These are phyloP conservation scores for Cicer pinnatifidum DNA, from an alignment of 306 rosid species.

Conservation along the genomic window DNA sequence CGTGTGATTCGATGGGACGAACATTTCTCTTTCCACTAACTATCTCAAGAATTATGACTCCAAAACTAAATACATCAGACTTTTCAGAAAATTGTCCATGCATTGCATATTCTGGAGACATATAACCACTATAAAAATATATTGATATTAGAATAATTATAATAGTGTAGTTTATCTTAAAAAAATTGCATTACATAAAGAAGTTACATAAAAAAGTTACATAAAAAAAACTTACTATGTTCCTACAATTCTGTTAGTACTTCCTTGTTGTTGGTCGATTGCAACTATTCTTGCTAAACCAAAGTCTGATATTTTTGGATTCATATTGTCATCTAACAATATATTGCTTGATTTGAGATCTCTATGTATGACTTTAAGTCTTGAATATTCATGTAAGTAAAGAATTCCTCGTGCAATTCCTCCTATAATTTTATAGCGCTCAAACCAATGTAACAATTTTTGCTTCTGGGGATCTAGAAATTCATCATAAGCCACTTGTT, in stretches of 20 bases:
- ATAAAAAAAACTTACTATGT: constrained; percentile 54
- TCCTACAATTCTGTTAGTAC: constrained; percentile 50
- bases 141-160: constrained; percentile 1
- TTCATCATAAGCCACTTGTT: neutral
- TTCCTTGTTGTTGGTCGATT: constrained; percentile 42
- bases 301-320: constrained; percentile 58
- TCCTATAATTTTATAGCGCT: constrained; percentile 45
- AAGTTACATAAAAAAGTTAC: neutral
- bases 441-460: constrained; percentile 48
- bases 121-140: constrained; percentile 42
- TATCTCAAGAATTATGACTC: constrained; percentile 50
- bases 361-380: constrained; percentile 53
- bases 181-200: neutral
- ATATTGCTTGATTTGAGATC: constrained; percentile 57
- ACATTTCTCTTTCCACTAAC: constrained; percentile 40
- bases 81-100: constrained; percentile 44
- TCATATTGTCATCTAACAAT: constrained; percentile 46
- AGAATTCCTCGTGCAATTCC: constrained; percentile 55
- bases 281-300: constrained; percentile 54
- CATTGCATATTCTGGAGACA: constrained; percentile 51
- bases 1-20: constrained; percentile 22
- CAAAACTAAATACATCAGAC: constrained; percentile 50
- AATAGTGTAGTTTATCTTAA: neutral
- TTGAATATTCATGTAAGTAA: constrained; percentile 60
- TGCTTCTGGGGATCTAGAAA: constrained; percentile 40